Evolutionary conservation across 257 asterid species (phyloP).

Genomic region (Asclepias syriaca): DNA sequence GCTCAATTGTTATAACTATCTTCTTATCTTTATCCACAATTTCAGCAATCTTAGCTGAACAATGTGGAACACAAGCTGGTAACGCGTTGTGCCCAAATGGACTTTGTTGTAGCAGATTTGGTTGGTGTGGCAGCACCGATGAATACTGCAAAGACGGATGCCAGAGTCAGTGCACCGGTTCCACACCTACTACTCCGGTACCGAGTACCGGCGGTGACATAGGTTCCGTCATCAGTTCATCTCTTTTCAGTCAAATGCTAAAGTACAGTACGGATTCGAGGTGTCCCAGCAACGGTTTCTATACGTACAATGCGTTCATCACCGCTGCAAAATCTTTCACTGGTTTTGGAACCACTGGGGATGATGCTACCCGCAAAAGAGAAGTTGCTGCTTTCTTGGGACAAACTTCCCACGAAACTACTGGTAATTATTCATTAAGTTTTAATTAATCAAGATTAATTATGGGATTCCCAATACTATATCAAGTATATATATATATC

Average conservation of each 20-base stretch:
- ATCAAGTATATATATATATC: too few species aligned
- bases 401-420: constrained; percentile 24
- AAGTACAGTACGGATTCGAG: constrained; percentile 12
- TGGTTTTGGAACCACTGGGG: constrained; percentile 22
- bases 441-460: too few species aligned
- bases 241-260: constrained; percentile 15
- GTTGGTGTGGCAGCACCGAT: constrained; percentile 25
- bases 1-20: background rate
- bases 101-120: constrained; percentile 29
- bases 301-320: constrained; percentile 18
- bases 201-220: constrained; percentile 6
- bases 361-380: constrained; percentile 5
- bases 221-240: background rate
- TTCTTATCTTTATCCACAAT: constrained; percentile 5
- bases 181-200: constrained; percentile 13
- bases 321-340: constrained; percentile 15
- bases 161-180: constrained; percentile 30
- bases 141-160: constrained; percentile 17
- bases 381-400: constrained; percentile 25
- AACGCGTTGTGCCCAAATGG: constrained; percentile 28
- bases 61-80: constrained; percentile 35
- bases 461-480: too few species aligned
- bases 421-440: constrained; percentile 2
- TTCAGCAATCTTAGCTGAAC: constrained; percentile 12
- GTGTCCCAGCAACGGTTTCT: constrained; percentile 15